Base-by-base conservation (phyloP, 805 yeast genomes). In the Zygosaccharomyces kombuchaensis region DNA sequence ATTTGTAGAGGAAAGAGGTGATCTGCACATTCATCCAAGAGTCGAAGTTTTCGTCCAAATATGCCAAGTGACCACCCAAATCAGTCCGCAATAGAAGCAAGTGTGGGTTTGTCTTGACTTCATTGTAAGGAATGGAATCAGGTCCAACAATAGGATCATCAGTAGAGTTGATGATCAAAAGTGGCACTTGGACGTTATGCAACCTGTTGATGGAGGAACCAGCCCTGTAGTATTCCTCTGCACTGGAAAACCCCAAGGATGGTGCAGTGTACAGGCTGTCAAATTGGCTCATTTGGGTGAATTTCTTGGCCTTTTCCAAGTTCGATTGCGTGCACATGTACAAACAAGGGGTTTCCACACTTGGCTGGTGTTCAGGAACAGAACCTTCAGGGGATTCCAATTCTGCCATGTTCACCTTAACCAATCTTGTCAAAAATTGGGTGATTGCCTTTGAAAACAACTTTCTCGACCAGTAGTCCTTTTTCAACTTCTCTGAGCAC, bases 51-150 rank as follows among this genome's bases (percentile, higher is more conserved):
- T 59, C 53, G 44, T 75, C 70, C 32, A 76, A 57, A 46, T 69
- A 77, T 1, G 77, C 84, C 58, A 83, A 71, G 60, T 84, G 93
- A 6, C 91, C 91, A 52, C 93, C 93, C 10, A 80, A 58, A 43
- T 81, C 77, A 1, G 87, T 76, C 37, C 77, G 74, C 4, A 79
- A 69, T 63, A 81, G 65, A 26, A 76, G 68, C 21, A 81, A 65
- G 57, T 75, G 80, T 12, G 89, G 88, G 50, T 83, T 82, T 25
- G 69, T 63, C 31, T 59, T 50, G 14, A 76, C 73, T 45, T 80
- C 85, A 3, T 59, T 43, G 17, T 49, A 47, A 8, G 90, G 88
- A 34, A 80, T 72, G 2, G 69, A 58, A 30, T 74, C 68, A 13
- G 74, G 68, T 9, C 76, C 75, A 34, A 80, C 74, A 35, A 84